phyloP scores from a whole-genome alignment of 2,329 filamentous ascomycete genomes.

The Ambrosiella xylebori region DNA sequence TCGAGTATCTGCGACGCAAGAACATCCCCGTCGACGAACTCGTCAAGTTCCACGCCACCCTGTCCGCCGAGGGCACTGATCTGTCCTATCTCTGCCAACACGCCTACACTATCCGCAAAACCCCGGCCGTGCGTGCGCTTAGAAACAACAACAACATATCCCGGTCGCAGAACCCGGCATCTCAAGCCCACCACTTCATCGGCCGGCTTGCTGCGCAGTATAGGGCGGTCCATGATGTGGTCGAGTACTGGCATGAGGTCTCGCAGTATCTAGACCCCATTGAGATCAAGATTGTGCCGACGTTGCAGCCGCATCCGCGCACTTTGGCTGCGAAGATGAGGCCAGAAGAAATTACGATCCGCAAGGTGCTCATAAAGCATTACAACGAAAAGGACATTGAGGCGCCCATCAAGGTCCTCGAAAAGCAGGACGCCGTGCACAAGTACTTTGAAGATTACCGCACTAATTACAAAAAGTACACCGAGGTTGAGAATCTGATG shows the following conservation, averaged over 20 bases:
- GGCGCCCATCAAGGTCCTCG: background rate
- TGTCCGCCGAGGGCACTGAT: background rate
- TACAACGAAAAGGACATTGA: background rate
- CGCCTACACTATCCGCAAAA: background rate
- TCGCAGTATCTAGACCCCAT: background rate
- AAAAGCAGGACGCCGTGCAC: background rate
- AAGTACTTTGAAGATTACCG: background rate
- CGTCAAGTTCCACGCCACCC: background rate
- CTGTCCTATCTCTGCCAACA: background rate
- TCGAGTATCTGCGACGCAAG: too few species aligned
- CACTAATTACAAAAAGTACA: background rate
- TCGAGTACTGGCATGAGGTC: background rate
- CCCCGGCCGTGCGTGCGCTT: background rate
- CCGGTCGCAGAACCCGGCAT: background rate
- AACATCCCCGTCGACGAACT: background rate
- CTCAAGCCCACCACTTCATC: background rate
- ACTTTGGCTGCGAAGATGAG: background rate
- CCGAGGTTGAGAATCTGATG: background rate
- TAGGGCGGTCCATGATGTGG: background rate
- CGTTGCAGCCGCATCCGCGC: background rate
- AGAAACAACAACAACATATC: background rate
- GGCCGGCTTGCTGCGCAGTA: conserved; percentile 1
- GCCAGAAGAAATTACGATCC: background rate
- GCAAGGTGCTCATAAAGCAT: conserved; percentile 1
- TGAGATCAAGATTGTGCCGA: background rate